A percentile compares a stretch with the other conserved stretches of the same genome.
Evolutionary conservation across 768 basidiomycete genomes (phyloP).

Genomic region (Neoboletus subvelutipes): DNA sequence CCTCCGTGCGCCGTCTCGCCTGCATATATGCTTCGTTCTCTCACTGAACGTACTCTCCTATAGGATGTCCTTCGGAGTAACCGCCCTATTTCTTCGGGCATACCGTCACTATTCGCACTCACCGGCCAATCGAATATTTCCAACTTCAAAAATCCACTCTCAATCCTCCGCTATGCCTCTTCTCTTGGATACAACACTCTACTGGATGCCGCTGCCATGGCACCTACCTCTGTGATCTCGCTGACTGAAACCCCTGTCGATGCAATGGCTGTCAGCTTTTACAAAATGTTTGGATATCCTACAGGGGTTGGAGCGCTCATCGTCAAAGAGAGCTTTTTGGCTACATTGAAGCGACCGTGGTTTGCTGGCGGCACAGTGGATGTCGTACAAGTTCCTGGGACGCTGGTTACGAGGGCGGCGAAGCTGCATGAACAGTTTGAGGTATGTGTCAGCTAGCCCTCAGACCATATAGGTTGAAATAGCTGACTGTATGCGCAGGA

Average conservation of each 20-base stretch:
- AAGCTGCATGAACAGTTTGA: conserved; percentile 75
- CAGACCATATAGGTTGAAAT: neutral
- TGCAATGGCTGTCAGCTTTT: conserved; percentile 81
- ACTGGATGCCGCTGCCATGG: conserved; percentile 82
- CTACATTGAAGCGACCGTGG: conserved; percentile 68
- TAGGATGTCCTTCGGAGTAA: conserved; percentile 57
- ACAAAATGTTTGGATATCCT: conserved; percentile 90
- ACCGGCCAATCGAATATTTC: conserved; percentile 84
- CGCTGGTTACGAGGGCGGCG: conserved; percentile 56
- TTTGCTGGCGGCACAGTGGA: conserved; percentile 83
- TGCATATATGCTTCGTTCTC: conserved; percentile 22
- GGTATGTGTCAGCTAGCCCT: conserved; percentile 42
- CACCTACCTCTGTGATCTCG: conserved; percentile 67
- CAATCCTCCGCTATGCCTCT: conserved; percentile 61
- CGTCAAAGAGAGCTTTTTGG: conserved; percentile 67
- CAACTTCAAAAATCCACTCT: conserved; percentile 68
- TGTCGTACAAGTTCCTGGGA: conserved; percentile 80
- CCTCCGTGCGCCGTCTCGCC: neutral
- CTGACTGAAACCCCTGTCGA: conserved; percentile 68
- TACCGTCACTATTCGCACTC: conserved; percentile 65
- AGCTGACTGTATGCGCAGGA: conserved; percentile 47
- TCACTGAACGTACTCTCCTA: neutral
- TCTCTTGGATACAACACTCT: conserved; percentile 71
- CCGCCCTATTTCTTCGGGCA: conserved; percentile 38
- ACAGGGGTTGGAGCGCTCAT: conserved; percentile 82